A percentile compares a stretch with the other conserved stretches of the same genome.
Conservation (phyloP, 306 rosid genomes). For the Aeschynomene evenia region DNA sequence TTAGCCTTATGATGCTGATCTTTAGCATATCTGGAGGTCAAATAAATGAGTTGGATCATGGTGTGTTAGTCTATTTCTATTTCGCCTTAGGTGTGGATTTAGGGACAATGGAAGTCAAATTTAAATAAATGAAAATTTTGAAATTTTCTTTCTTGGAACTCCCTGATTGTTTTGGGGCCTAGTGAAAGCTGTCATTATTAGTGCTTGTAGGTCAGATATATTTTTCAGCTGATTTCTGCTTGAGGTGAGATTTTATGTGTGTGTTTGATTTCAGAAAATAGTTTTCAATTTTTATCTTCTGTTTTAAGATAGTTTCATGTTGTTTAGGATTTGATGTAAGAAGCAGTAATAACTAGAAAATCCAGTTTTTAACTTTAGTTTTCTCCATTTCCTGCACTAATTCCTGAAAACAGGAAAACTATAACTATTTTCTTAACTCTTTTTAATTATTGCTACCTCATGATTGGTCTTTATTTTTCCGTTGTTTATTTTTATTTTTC, state of each 20-base stretch:
- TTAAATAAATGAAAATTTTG: not conserved
- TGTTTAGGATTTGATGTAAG: too few species aligned
- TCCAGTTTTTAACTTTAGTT: too few species aligned
- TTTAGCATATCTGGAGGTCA: not conserved
- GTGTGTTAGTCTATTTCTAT: not conserved
- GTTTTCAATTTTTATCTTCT: too few species aligned
- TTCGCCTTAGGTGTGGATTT: not conserved
- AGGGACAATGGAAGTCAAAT: not conserved
- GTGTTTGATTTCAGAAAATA: too few species aligned
- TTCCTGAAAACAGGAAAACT: too few species aligned
- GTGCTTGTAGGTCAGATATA: slow-evolving; percentile 3
- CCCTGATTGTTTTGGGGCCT: not conserved
- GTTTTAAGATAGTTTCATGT: too few species aligned
- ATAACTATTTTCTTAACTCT: too few species aligned
- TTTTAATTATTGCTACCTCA: too few species aligned
- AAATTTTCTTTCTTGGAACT: not conserved
- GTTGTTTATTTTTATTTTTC: not conserved
- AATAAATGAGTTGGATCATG: not conserved
- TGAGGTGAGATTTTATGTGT: too few species aligned
- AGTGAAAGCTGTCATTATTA: not conserved
- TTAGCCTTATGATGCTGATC: not conserved
- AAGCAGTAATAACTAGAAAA: too few species aligned
- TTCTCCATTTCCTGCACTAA: too few species aligned
- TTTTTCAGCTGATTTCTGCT: not conserved
- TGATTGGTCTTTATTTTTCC: too few species aligned